These are phyloP conservation scores for Lachnellula cervina DNA, from an alignment of 2,329 filamentous ascomycete species.

Conservation along the genomic window DNA sequence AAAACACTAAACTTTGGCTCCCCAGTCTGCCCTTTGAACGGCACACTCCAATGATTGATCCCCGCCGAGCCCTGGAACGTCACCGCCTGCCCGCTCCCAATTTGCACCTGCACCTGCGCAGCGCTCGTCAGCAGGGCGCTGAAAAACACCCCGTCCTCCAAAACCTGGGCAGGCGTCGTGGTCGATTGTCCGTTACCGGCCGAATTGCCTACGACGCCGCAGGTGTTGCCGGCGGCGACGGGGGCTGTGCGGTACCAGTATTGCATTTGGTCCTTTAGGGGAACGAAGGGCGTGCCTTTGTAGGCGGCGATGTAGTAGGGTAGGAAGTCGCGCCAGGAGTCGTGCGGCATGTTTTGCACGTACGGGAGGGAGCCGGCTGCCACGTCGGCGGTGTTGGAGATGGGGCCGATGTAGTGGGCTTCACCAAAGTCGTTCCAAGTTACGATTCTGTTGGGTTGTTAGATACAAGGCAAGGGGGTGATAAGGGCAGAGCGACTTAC, in stretches of 20 bases:
- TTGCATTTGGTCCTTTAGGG: conserved; percentile 33
- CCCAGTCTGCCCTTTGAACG: conserved; percentile 32
- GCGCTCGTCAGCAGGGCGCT: conserved; percentile 26
- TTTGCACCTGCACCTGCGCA: conserved; percentile 29
- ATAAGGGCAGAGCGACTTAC: conserved; percentile 28
- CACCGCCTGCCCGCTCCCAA: conserved; percentile 24
- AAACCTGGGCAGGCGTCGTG: conserved; percentile 28
- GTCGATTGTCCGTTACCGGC: conserved; percentile 21
- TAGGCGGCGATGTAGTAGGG: conserved; percentile 47
- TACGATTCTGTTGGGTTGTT: conserved; percentile 32
- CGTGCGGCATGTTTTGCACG: conserved; percentile 44
- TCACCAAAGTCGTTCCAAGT: conserved; percentile 52
- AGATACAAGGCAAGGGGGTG: conserved; percentile 16
- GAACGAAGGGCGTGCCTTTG: conserved; percentile 37
- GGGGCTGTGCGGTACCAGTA: conserved; percentile 41
- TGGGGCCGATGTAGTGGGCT: conserved; percentile 47
- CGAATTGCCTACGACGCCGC: conserved; percentile 31
- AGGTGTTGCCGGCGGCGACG: conserved; percentile 29
- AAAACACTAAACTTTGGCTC: conserved; percentile 28
- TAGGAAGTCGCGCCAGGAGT: conserved; percentile 44
- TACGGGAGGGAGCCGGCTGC: conserved; percentile 42
- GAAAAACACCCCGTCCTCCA: conserved; percentile 29
- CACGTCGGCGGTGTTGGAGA: conserved; percentile 34
- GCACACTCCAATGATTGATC: conserved; percentile 26
- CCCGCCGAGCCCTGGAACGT: conserved; percentile 13